These are phyloP conservation scores for Colletotrichum nymphaeae DNA, from an alignment of 2,329 filamentous ascomycete species.

Conservation along the genomic window DNA sequence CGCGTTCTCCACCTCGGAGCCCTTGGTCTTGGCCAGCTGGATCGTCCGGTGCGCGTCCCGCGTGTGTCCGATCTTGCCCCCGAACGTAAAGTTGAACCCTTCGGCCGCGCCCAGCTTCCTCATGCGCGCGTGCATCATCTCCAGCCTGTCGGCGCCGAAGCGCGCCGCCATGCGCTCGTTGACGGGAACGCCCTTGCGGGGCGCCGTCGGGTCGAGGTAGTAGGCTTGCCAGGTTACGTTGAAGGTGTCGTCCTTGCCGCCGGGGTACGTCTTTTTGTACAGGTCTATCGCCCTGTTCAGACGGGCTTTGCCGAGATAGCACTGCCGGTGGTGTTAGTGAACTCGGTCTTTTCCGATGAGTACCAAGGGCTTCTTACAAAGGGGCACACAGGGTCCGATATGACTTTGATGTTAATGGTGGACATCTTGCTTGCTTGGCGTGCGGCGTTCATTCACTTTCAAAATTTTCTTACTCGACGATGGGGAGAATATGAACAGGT, in stretches of 20 bases:
- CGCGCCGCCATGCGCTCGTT: conserved; percentile 66
- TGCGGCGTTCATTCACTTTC: conserved; percentile 21
- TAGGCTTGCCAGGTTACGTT: conserved; percentile 81
- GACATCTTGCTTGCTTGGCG: conserved; percentile 64
- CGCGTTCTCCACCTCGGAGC: conserved; percentile 63
- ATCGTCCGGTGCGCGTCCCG: conserved; percentile 83
- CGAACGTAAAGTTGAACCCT: conserved; percentile 80
- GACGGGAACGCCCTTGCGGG: conserved; percentile 56
- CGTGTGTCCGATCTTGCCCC: conserved; percentile 79
- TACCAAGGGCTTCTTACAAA: conserved; percentile 49
- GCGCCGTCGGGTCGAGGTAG: conserved; percentile 79
- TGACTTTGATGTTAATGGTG: conserved; percentile 79
- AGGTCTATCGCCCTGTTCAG: conserved; percentile 77
- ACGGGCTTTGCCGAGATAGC: conserved; percentile 84
- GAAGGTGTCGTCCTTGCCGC: conserved; percentile 73
- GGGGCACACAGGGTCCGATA: conserved; percentile 86
- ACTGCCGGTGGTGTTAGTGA: conserved; percentile 55
- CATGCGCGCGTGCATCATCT: conserved; percentile 69
- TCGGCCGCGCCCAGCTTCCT: conserved; percentile 68
- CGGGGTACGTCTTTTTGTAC: conserved; percentile 72
- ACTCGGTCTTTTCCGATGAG: background rate
- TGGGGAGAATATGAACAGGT: background rate
- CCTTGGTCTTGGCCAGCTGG: conserved; percentile 71
- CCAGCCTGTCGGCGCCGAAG: conserved; percentile 73
- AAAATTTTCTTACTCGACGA: too few relatives aligned